Base-by-base conservation (phyloP, 495 filamentous ascomycete genomes). In the Penicillium diatomitis region DNA sequence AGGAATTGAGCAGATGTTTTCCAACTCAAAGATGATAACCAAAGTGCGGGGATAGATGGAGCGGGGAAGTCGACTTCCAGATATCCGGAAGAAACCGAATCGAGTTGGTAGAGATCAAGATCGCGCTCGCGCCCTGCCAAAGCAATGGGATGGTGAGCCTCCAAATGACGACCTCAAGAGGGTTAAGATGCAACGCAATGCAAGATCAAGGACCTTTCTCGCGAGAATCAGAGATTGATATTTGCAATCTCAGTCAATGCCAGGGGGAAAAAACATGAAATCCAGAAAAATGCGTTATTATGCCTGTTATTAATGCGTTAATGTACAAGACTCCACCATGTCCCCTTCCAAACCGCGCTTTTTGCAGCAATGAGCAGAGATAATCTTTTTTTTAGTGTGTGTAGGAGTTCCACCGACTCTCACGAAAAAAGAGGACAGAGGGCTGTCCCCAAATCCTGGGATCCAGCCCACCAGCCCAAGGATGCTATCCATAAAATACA, bases 241-340 rank as follows among this genome's bases (percentile, higher is more conserved):
- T 20, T 20, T 20, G 20, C 20, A 0, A 20, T 20, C 2, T 20
- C 20, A 20, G 20, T 20, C 20, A 20, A 20, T 20, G 2, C 2
- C 20, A 20, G 20, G 20, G 20, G 20, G 20, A 20, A 20, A 20
- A 20, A 20, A 20, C 20, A 20, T 20, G 20, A 33, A 33, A 32
- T 4, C 41, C 41, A 12, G 41, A 52, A 46, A 49, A 47, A 41
- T 56, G 62, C 56, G 57, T 20, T 59, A 67, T 70, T 70, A 66
- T 60, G 61, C 63, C 60, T 64, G 65, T 55, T 57, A 66, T 58
- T 56, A 52, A 61, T 57, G 60, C 56, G 58, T 60, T 70, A 70
- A 68, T 70, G 56, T 70, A 70, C 65, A 70, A 64, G 31, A 44
- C 29, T 44, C 41, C 41, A 12, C 31, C 41, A 44, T 41, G 39